A percentile compares a stretch with the other conserved stretches of the same genome.
Evolutionary conservation across 179 eudicot genomes (phyloP).

Genomic region (Pouteria campechiana): DNA sequence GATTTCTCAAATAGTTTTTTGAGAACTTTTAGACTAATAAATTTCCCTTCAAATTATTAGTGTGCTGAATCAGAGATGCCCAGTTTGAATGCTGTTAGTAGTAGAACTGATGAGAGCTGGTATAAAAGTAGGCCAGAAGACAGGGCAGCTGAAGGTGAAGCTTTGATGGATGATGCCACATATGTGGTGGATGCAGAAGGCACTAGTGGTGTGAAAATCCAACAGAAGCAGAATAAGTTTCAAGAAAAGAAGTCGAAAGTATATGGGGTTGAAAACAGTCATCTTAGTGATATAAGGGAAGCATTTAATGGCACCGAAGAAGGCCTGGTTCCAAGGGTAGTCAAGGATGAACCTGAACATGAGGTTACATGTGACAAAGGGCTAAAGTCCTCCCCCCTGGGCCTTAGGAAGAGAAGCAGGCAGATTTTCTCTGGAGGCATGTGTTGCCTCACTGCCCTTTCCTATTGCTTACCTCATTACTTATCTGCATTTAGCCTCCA

Average conservation of each 20-base stretch:
- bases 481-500: too few species aligned
- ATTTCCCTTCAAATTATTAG: constrained; percentile 19
- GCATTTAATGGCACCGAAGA: constrained; percentile 94
- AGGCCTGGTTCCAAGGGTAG: constrained; percentile 43
- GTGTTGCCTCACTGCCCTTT: too few species aligned
- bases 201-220: constrained; percentile 12
- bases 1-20: constrained; percentile 1
- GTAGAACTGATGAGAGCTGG: constrained; percentile 53
- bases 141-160: constrained; percentile 69
- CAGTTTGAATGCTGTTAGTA: constrained; percentile 39
- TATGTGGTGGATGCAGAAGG: constrained; percentile 21
- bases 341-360: constrained; percentile 29
- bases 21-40: not conserved
- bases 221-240: constrained; percentile 36
- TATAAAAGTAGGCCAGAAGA: constrained; percentile 70
- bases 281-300: constrained; percentile 68
- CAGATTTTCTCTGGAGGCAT: constrained; percentile 69
- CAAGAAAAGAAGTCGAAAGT: constrained; percentile 38
- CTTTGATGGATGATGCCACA: constrained; percentile 26
- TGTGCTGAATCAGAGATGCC: constrained; percentile 53
- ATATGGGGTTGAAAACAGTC: constrained; percentile 27
- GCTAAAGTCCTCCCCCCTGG: constrained; percentile 40
- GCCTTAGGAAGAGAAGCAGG: constrained; percentile 69
- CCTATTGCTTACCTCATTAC: too few species aligned
- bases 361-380: constrained; percentile 31